A percentile compares a stretch with the other conserved stretches of the same genome.
These are phyloP conservation scores for Aspergillus fructus DNA, from an alignment of 2,329 filamentous ascomycete genomes.

Conservation along the genomic window DNA sequence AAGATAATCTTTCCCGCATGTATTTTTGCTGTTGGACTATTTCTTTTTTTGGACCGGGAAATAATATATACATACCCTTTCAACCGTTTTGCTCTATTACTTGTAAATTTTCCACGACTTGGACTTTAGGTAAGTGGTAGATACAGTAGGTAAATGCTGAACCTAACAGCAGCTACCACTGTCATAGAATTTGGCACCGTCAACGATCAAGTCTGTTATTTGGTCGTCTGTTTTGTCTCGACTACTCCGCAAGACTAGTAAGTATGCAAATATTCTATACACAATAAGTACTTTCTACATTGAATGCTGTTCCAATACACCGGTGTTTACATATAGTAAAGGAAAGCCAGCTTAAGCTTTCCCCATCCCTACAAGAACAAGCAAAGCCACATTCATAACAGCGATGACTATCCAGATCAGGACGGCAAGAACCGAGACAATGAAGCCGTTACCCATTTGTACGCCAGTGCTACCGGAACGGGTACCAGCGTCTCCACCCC, in stretches of 20 bases:
- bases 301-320: background rate
- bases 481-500: constrained; percentile 11
- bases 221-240: too few species aligned
- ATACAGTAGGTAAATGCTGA: too few species aligned
- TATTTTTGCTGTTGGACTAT: background rate
- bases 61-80: background rate
- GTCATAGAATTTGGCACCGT: too few species aligned
- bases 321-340: background rate
- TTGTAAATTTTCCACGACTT: too few species aligned
- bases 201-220: too few species aligned
- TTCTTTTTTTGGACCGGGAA: background rate
- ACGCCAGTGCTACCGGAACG: constrained; percentile 35
- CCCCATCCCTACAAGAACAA: constrained; percentile 65
- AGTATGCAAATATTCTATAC: background rate
- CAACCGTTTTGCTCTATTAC: too few species aligned
- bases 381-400: constrained; percentile 74
- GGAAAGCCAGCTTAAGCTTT: constrained; percentile 28
- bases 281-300: background rate
- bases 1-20: background rate
- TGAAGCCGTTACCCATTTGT: constrained; percentile 73
- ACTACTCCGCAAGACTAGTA: too few species aligned
- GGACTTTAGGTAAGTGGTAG: too few species aligned
- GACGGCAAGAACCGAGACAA: constrained; percentile 57
- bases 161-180: too few species aligned
- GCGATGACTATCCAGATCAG: constrained; percentile 73